These are phyloP conservation scores for Hyphopichia buzzinii DNA, from an alignment of 1,139 yeast genomes.

Conservation along the genomic window DNA sequence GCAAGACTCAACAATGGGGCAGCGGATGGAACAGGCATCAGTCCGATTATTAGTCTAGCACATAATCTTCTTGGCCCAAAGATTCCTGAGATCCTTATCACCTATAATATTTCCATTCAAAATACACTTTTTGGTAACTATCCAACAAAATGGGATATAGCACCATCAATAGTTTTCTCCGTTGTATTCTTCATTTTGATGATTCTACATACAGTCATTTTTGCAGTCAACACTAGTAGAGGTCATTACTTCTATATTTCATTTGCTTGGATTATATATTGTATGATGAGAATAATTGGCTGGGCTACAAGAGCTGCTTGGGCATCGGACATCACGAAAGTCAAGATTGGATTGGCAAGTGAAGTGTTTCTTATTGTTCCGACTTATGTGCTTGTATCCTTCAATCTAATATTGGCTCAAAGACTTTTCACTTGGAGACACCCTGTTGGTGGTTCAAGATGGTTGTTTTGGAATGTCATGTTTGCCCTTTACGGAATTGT, in stretches of 20 bases:
- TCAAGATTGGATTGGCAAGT: constrained; percentile 28
- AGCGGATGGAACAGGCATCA: constrained; percentile 23
- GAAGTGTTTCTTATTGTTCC: constrained; percentile 37
- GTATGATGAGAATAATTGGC: constrained; percentile 28
- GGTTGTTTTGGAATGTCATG: constrained; percentile 37
- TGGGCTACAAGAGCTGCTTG: constrained; percentile 31
- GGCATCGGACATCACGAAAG: constrained; percentile 23
- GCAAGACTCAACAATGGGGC: constrained; percentile 15
- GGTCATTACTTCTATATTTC: constrained; percentile 37
- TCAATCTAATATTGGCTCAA: constrained; percentile 41
- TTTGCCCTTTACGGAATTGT: constrained; percentile 30
- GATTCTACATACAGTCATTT: constrained; percentile 26
- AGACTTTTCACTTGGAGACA: constrained; percentile 48
- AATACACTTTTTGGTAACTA: constrained; percentile 36
- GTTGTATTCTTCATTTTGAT: constrained; percentile 26
- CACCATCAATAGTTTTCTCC: constrained; percentile 31
- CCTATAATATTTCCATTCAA: constrained; percentile 18
- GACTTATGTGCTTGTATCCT: constrained; percentile 31
- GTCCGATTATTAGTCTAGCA: constrained; percentile 15
- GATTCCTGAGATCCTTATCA: constrained; percentile 20
- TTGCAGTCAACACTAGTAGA: constrained; percentile 28
- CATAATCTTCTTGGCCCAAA: constrained; percentile 21
- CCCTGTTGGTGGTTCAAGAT: constrained; percentile 45
- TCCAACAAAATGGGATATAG: constrained; percentile 27
- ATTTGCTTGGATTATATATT: constrained; percentile 31